Evolutionary conservation across 192 early-diverging fungal species (phyloP).

Genomic region (Thoreauomyces humboldtii): DNA sequence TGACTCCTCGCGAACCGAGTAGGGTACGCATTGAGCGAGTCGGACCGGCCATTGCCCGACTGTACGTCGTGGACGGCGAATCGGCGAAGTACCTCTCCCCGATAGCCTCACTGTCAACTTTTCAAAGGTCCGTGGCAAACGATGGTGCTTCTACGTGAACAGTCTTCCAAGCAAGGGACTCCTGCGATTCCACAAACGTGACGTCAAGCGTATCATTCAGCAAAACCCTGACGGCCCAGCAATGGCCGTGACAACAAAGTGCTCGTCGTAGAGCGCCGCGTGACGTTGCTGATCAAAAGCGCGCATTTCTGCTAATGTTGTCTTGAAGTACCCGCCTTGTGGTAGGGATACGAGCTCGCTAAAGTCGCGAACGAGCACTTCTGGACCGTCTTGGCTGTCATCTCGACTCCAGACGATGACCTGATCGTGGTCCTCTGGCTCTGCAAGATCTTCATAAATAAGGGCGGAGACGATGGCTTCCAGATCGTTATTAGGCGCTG

Average conservation of each 20-base stretch:
- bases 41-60: conserved; percentile 25
- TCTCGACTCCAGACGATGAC: not conserved
- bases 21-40: conserved; percentile 15
- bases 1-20: conserved; percentile 7
- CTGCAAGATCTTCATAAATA: not conserved
- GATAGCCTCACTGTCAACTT: conserved; percentile 17
- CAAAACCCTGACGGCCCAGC: not conserved
- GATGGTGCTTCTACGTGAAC: conserved; percentile 8
- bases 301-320: not conserved
- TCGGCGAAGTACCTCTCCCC: too few relatives aligned
- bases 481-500: not conserved
- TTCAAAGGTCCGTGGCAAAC: not conserved
- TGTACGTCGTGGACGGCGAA: conserved; percentile 24
- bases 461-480: not conserved
- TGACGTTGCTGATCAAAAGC: not conserved
- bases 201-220: conserved; percentile 1
- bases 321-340: not conserved
- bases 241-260: conserved; percentile 8
- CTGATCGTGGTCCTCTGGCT: not conserved
- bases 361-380: not conserved
- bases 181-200: not conserved
- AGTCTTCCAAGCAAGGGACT: conserved; percentile 5
- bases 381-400: not conserved
- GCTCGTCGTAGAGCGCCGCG: not conserved
- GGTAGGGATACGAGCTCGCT: not conserved